Percentiles rank a stretch among this genome's conserved stretches.
Evolutionary conservation across 352 stramenopile genomes (phyloP).

Genomic region (Globisporangium spiculum): DNA sequence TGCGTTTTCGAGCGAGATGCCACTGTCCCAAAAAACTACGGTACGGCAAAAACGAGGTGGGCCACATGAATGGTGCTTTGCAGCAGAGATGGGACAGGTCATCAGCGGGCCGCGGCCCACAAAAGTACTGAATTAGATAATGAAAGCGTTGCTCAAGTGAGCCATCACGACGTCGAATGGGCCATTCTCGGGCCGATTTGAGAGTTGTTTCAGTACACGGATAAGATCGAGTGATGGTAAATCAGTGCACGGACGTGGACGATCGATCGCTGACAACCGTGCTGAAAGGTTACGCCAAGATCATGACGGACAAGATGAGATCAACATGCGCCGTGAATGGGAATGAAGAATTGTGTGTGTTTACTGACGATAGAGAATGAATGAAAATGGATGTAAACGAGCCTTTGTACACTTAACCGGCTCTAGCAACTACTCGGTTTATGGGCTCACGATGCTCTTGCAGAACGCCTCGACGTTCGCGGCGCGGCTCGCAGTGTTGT

Average conservation of each 20-base stretch:
- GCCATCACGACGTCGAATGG: neutral
- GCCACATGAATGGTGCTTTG: neutral
- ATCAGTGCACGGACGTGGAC: neutral
- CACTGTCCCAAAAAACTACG: neutral
- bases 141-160: neutral
- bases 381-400: neutral
- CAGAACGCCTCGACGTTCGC: slow-evolving; percentile 72
- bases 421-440: neutral
- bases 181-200: neutral
- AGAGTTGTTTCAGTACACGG: neutral
- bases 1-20: neutral
- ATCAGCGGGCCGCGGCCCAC: neutral
- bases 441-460: slow-evolving; percentile 65
- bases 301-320: neutral
- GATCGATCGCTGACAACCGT: neutral
- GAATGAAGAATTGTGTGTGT: neutral
- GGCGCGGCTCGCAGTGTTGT: slow-evolving; percentile 64
- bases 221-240: neutral
- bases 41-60: neutral
- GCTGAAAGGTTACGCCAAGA: neutral
- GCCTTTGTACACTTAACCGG: neutral
- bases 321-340: neutral
- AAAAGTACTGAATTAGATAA: neutral
- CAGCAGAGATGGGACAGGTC: neutral
- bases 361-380: neutral